These are phyloP conservation scores for Peterozyma toletana DNA, from an alignment of 805 yeast species.

Conservation along the genomic window DNA sequence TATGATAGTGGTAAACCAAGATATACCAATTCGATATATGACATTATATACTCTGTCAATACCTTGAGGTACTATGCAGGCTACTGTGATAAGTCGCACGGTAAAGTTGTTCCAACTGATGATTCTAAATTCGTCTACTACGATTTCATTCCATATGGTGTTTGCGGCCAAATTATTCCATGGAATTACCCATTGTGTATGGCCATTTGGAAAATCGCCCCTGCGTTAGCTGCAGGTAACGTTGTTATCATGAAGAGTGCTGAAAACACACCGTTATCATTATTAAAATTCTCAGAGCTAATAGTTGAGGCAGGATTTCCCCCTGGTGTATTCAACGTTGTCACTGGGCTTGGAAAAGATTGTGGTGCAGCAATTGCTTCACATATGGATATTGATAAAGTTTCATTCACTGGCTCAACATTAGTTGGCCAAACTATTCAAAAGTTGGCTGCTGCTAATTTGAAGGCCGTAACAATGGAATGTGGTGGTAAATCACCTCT, in stretches of 20 bases:
- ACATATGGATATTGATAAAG: conserved; percentile 61
- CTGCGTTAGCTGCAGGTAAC: conserved; percentile 72
- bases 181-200: conserved; percentile 80
- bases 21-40: conserved; percentile 45
- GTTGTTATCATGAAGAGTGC: conserved; percentile 68
- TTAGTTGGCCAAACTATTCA: conserved; percentile 65
- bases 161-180: conserved; percentile 76
- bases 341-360: conserved; percentile 65
- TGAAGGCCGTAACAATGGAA: conserved; percentile 53
- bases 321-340: conserved; percentile 66
- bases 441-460: conserved; percentile 53
- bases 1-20: conserved; percentile 55
- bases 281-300: conserved; percentile 56
- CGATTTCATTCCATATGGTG: conserved; percentile 32
- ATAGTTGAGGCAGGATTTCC: conserved; percentile 66
- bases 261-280: conserved; percentile 69
- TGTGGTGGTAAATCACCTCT: conserved; percentile 58
- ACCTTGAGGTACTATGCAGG: conserved; percentile 66
- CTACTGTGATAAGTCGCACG: conserved; percentile 64
- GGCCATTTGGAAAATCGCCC: conserved; percentile 74
- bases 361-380: conserved; percentile 62
- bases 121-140: conserved; percentile 49
- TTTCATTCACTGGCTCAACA: conserved; percentile 81
- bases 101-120: conserved; percentile 56
- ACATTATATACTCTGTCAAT: conserved; percentile 49